phyloP scores from a whole-genome alignment of 2,329 filamentous ascomycete genomes.

The Fusarium sp. region DNA sequence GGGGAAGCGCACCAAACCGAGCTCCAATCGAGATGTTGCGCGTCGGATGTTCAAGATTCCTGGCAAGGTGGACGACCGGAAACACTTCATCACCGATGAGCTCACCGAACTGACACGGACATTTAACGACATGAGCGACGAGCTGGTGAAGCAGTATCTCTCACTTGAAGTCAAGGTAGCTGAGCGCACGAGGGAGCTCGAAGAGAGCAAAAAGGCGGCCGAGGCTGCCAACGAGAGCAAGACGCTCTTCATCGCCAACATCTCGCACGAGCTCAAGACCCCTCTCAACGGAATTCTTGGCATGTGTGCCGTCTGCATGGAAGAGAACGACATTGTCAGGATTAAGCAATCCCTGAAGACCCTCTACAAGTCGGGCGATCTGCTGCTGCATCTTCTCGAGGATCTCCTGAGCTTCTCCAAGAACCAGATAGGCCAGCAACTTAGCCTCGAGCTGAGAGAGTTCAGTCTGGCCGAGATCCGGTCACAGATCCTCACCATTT shows the following conservation, averaged over 20 bases:
- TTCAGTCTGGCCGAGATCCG: constrained; percentile 87
- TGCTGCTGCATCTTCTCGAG: constrained; percentile 86
- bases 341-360: constrained; percentile 88
- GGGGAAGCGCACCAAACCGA: constrained; percentile 46
- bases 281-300: constrained; percentile 96
- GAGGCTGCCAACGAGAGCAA: constrained; percentile 98
- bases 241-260: constrained; percentile 97
- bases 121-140: constrained; percentile 95
- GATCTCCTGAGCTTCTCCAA: constrained; percentile 94
- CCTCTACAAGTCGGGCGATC: constrained; percentile 79
- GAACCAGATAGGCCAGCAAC: constrained; percentile 89
- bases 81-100: constrained; percentile 84
- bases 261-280: constrained; percentile 88
- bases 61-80: constrained; percentile 80
- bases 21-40: constrained; percentile 52
- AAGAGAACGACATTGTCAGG: constrained; percentile 81
- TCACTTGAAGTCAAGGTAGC: constrained; percentile 86
- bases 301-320: constrained; percentile 94
- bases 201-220: constrained; percentile 90
- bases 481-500: constrained; percentile 85
- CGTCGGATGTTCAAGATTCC: constrained; percentile 83
- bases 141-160: constrained; percentile 87
- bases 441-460: constrained; percentile 85
- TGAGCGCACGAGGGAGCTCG: constrained; percentile 84
- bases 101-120: constrained; percentile 84